Evolutionary conservation across 495 filamentous ascomycete genomes (phyloP).

Genomic region (Cercophora samala): DNA sequence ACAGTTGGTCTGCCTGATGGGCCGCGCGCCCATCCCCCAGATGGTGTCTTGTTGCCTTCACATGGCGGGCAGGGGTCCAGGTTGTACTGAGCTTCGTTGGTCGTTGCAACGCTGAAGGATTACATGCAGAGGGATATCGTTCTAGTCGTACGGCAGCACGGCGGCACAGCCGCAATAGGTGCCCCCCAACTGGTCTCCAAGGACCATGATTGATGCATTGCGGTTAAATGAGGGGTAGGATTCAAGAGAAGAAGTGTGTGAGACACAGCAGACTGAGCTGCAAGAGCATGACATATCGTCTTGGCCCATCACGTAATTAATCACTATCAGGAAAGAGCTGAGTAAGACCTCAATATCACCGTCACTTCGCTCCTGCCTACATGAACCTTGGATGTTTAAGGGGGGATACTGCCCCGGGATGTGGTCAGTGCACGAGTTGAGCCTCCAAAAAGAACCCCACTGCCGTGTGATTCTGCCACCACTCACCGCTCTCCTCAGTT

Average conservation of each 20-base stretch:
- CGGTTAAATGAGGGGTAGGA: background rate
- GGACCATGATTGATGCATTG: background rate
- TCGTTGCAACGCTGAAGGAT: background rate
- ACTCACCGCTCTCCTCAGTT: background rate
- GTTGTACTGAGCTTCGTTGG: background rate
- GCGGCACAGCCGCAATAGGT: background rate
- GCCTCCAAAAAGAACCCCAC: background rate
- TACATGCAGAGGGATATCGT: background rate
- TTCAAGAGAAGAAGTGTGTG: background rate
- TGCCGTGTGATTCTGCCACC: background rate
- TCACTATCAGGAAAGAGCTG: background rate
- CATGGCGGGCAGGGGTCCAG: background rate
- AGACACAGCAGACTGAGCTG: background rate
- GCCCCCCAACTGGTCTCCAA: background rate
- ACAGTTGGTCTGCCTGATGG: background rate
- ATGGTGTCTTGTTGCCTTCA: background rate
- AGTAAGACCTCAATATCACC: background rate
- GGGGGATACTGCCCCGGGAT: background rate
- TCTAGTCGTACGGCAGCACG: background rate
- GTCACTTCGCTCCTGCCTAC: background rate
- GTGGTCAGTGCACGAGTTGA: background rate
- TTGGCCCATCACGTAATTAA: background rate
- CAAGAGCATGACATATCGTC: background rate
- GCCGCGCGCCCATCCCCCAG: too few relatives aligned
- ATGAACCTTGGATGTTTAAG: too few relatives aligned